phyloP scores from a whole-genome alignment of 495 filamentous ascomycete genomes.

The Podospora pseudocomata region DNA sequence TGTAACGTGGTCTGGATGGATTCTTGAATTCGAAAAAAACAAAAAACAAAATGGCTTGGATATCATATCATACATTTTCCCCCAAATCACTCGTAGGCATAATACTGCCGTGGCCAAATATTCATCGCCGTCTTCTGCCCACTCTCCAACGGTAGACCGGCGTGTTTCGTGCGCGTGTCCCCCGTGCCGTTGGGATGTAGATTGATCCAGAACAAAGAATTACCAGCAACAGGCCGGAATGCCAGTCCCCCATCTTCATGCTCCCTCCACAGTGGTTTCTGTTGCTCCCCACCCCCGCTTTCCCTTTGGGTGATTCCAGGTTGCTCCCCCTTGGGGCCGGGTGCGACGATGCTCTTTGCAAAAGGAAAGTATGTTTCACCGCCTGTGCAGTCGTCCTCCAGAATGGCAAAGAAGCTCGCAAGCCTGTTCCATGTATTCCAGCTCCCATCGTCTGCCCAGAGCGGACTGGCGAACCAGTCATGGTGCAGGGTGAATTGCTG shows the following conservation, averaged over 20 bases:
- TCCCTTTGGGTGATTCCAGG: conserved; percentile 3
- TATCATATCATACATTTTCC: background rate
- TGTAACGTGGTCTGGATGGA: background rate
- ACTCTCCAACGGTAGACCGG: conserved; percentile 45
- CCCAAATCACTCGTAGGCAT: conserved; percentile 15
- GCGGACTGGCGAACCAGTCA: conserved; percentile 45
- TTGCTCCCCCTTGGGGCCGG: conserved; percentile 20
- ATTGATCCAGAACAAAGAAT: conserved; percentile 56
- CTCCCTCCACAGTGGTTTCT: conserved; percentile 36
- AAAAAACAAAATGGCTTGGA: background rate
- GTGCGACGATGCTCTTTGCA: conserved; percentile 29
- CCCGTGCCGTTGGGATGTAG: conserved; percentile 47
- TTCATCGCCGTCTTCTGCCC: conserved; percentile 55
- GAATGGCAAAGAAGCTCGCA: conserved; percentile 48
- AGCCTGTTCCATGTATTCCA: conserved; percentile 41
- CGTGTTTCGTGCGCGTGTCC: conserved; percentile 46
- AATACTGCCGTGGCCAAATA: conserved; percentile 51
- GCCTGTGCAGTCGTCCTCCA: conserved; percentile 41
- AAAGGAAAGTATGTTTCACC: conserved; percentile 49
- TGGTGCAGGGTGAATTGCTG: conserved; percentile 47
- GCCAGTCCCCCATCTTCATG: conserved; percentile 50
- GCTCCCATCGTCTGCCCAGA: conserved; percentile 26
- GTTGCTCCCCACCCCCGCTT: conserved; percentile 4
- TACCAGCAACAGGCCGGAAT: conserved; percentile 49
- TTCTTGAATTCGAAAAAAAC: background rate